Evolutionary conservation across 2,329 filamentous ascomycete species (phyloP).

Genomic region (Penicillium expansum): DNA sequence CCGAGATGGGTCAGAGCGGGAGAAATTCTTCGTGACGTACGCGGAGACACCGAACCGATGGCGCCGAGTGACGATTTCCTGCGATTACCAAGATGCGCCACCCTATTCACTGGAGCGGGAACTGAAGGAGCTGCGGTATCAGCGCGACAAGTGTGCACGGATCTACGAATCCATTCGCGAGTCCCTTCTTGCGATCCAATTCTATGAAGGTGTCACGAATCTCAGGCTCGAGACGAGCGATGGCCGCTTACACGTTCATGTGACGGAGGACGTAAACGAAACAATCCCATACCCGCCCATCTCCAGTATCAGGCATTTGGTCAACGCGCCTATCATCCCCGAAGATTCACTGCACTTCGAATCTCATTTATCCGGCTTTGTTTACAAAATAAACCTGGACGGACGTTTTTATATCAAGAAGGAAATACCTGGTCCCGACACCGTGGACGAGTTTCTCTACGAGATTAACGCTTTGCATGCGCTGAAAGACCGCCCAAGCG

Average conservation of each 20-base stretch:
- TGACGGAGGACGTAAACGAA: constrained; percentile 96
- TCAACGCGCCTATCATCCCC: constrained; percentile 47
- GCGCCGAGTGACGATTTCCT: constrained; percentile 86
- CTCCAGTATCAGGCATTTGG: constrained; percentile 70
- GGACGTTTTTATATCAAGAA: constrained; percentile 83
- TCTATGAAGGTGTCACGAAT: constrained; percentile 94
- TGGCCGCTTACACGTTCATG: constrained; percentile 87
- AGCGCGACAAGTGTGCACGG: constrained; percentile 85
- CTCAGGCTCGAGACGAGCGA: constrained; percentile 87
- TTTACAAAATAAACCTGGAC: constrained; percentile 81
- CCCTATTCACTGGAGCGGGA: constrained; percentile 82
- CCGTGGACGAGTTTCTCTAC: constrained; percentile 93
- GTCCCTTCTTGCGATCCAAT: constrained; percentile 88
- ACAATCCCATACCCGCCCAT: constrained; percentile 81
- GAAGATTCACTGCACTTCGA: constrained; percentile 81
- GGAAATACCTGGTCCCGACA: constrained; percentile 93
- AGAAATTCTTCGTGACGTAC: constrained; percentile 98
- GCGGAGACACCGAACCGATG: constrained; percentile 75
- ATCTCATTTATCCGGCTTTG: constrained; percentile 92
- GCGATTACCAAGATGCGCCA: constrained; percentile 82
- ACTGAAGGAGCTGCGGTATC: constrained; percentile 71
- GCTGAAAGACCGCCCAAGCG: constrained; percentile 67
- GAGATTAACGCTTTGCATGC: constrained; percentile 92
- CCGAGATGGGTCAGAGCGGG: constrained; percentile 82
- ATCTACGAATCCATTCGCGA: constrained; percentile 95